phyloP scores from a whole-genome alignment of 1,284 basidiomycete species.

The Ganoderma meredithae region DNA sequence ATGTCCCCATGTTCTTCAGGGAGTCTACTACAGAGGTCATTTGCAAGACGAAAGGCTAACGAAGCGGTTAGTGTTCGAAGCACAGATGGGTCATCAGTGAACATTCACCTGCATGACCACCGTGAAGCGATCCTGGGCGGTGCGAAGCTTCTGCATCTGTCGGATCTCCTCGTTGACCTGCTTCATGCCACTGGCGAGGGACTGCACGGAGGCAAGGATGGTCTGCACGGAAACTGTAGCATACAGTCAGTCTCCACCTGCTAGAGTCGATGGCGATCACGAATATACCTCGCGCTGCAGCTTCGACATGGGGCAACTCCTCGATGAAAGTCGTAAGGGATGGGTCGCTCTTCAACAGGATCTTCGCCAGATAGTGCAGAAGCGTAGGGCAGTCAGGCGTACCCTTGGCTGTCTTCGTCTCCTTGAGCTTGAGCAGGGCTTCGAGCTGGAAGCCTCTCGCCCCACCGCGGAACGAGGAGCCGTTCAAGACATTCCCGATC shows the following conservation, averaged over 20 bases:
- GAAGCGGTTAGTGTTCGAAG: slow-evolving; percentile 3
- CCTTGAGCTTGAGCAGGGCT: slow-evolving; percentile 84
- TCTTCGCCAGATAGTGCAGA: slow-evolving; percentile 84
- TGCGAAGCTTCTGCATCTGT: slow-evolving; percentile 46
- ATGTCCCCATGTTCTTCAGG: slow-evolving; percentile 64
- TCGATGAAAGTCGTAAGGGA: slow-evolving; percentile 78
- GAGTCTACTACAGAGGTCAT: slow-evolving; percentile 64
- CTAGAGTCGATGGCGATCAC: not conserved
- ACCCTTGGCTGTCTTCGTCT: slow-evolving; percentile 80
- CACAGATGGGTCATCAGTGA: not conserved
- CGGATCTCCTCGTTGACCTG: slow-evolving; percentile 67
- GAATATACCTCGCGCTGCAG: slow-evolving; percentile 76
- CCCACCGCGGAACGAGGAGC: slow-evolving; percentile 82
- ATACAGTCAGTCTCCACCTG: not conserved
- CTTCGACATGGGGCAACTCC: slow-evolving; percentile 83
- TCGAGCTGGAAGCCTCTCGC: slow-evolving; percentile 87
- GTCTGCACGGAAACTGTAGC: slow-evolving; percentile 75
- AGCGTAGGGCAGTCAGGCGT: slow-evolving; percentile 81
- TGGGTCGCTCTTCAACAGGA: slow-evolving; percentile 77
- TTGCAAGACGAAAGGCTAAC: slow-evolving; percentile 65
- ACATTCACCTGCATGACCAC: slow-evolving; percentile 68
- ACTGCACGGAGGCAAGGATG: slow-evolving; percentile 64
- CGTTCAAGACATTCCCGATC: slow-evolving; percentile 87
- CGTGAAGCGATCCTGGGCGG: slow-evolving; percentile 66
- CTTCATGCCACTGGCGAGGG: slow-evolving; percentile 63